A percentile compares a stretch with the other conserved stretches of the same genome.
phyloP scores from a whole-genome alignment of 192 early-diverging fungal species.

The Spinellus fusiger region DNA sequence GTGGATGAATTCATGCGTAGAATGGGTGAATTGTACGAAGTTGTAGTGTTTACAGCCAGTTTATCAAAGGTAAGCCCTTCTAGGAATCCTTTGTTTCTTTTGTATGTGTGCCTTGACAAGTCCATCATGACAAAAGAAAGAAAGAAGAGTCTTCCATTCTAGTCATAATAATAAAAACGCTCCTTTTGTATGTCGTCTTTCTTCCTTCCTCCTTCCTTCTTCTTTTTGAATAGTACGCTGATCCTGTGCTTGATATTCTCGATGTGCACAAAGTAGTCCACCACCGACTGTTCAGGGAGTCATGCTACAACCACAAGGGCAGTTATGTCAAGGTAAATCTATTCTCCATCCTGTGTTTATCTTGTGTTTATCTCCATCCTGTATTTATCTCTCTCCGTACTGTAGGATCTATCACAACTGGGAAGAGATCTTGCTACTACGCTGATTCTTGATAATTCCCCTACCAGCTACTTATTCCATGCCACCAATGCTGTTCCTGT shows the following conservation, averaged over 20 bases:
- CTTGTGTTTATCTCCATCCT: not conserved
- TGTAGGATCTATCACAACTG: slow-evolving; percentile 78
- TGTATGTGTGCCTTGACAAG: not conserved
- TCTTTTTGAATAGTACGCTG: slow-evolving; percentile 72
- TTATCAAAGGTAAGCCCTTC: slow-evolving; percentile 62
- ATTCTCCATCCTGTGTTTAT: not conserved
- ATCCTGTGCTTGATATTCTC: slow-evolving; percentile 93
- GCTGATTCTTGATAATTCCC: slow-evolving; percentile 95
- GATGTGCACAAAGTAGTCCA: slow-evolving; percentile 80
- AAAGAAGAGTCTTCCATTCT: too few species aligned
- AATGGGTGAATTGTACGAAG: slow-evolving; percentile 85
- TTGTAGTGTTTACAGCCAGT: slow-evolving; percentile 95
- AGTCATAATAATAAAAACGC: not conserved
- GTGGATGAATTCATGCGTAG: slow-evolving; percentile 86
- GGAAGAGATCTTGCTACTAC: slow-evolving; percentile 78
- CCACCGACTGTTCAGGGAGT: slow-evolving; percentile 94
- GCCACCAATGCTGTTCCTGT: slow-evolving; percentile 94
- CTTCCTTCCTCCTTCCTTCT: not conserved
- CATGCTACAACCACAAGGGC: slow-evolving; percentile 90
- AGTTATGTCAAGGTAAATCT: slow-evolving; percentile 85
- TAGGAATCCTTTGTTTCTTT: not conserved
- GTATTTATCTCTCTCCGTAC: not conserved
- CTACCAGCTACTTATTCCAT: slow-evolving; percentile 95
- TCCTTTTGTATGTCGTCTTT: not conserved
- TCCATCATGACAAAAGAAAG: not conserved